phyloP scores from a whole-genome alignment of 108 stramenopile species.

The Schizochytrium sp. region DNA sequence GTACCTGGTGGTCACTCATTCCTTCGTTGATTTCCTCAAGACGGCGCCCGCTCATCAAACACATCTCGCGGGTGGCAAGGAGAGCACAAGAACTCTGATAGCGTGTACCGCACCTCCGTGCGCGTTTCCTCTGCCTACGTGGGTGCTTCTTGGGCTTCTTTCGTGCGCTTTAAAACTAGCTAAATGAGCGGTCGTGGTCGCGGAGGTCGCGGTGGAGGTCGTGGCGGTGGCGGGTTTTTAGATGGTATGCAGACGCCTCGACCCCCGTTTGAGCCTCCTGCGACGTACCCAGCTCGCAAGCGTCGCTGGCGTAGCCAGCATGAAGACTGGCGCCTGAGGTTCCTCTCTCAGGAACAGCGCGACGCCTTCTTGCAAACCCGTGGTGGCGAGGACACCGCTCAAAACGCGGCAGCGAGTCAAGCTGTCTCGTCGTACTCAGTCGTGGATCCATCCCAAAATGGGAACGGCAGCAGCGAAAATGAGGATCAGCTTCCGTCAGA shows the following conservation, averaged over 20 bases:
- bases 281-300: slow-evolving; percentile 38
- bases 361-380: background rate
- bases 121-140: too few species aligned
- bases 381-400: background rate
- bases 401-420: background rate
- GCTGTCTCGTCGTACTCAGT: background rate
- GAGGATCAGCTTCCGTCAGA: background rate
- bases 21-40: too few species aligned
- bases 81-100: too few species aligned
- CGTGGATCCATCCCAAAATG: background rate
- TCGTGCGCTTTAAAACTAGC: too few species aligned
- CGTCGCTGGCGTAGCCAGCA: slow-evolving; percentile 34
- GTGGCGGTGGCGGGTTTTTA: background rate
- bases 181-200: background rate
- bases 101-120: too few species aligned
- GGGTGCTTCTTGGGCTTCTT: too few species aligned
- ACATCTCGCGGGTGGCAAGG: too few species aligned
- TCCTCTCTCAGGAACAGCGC: background rate
- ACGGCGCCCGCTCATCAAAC: too few species aligned
- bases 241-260: slow-evolving; percentile 38
- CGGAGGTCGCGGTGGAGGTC: background rate
- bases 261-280: background rate
- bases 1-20: too few species aligned
- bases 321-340: slow-evolving; percentile 1
- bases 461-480: background rate